Base-by-base conservation (phyloP, 257 asterid species). In the Misopates orontium region DNA sequence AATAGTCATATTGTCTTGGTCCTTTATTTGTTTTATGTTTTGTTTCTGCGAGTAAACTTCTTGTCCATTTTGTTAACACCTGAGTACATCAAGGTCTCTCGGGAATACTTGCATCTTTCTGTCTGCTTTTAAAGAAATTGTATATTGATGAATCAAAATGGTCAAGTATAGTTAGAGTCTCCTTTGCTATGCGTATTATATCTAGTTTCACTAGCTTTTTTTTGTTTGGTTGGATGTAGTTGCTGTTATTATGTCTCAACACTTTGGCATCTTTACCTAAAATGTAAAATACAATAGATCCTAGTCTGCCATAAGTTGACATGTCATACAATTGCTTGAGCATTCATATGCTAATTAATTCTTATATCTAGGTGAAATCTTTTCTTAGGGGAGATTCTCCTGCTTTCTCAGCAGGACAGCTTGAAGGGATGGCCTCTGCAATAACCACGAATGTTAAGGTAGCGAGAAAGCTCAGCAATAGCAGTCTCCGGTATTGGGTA, bases 401-500 rank as follows among this genome's bases (percentile, higher is more conserved):
- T 78, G 96, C 96, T 70, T 85, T 88, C 85, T 79, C 96, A 36
- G 84, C 92, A 42, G 96, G 96, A 57, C 87, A 83, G 81, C 74
- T 94, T 73, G 97, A 94, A 83, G 95, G 95, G 62, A 86, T 94
- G 39, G 85, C 93, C 49, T 86, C 96, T 49, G 13, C 82, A 66
- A 86, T 90, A 50, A 90, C 80, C 80, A 84, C 85, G 95, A 85
- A 79, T 55, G 66, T 62, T 47, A 84, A 93, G 77, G 60, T 88
- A 20, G 86, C 77, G 65, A 82, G 77, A 74, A 85, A 66, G 85
- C 87, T 94, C 73, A 80, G 88, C 78, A 76, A 77, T 68, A 88
- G 75, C 86, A 84, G 89, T 76, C 86, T 88, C 51, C 83, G 96
- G 25, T 93, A 93, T 73, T 93, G 98, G 98, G 79, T 83, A 60